Percentiles rank a stretch among this genome's conserved stretches.
Conservation (phyloP, 306 rosid species). For the Benincasa hispida region DNA sequence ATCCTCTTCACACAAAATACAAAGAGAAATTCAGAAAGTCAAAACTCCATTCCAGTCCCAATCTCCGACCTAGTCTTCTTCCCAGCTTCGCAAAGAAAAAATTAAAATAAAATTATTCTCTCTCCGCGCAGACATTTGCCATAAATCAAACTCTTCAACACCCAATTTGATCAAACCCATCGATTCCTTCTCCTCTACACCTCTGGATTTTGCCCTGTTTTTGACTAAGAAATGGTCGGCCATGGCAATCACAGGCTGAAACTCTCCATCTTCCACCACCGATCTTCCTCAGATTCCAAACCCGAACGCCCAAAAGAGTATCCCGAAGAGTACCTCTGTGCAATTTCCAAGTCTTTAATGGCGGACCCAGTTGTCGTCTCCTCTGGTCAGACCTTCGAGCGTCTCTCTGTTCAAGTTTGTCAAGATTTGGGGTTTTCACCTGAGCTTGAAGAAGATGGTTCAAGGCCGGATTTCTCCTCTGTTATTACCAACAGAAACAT, state of each 20-base stretch:
- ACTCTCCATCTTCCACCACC: neutral
- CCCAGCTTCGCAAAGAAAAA: neutral
- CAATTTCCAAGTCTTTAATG: constrained; percentile 55
- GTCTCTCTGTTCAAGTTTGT: constrained; percentile 50
- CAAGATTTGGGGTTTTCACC: constrained; percentile 38
- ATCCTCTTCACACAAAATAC: neutral
- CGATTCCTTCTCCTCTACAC: neutral
- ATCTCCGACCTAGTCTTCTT: neutral
- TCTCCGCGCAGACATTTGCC: neutral
- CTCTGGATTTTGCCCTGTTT: neutral
- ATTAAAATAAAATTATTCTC: neutral
- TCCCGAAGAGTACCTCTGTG: constrained; percentile 57
- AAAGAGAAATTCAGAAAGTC: neutral
- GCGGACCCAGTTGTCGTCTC: constrained; percentile 84
- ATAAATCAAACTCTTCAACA: neutral
- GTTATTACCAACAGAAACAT: constrained; percentile 50
- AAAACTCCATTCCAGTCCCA: neutral
- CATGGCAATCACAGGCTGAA: constrained; percentile 4
- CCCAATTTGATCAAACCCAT: neutral
- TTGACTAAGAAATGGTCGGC: neutral
- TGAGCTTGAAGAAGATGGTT: constrained; percentile 36
- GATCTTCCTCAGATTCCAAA: constrained; percentile 26
- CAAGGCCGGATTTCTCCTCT: constrained; percentile 65
- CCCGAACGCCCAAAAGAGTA: constrained; percentile 12
- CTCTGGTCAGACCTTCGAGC: constrained; percentile 88